These are phyloP conservation scores for Didymella exigua DNA, from an alignment of 2,329 filamentous ascomycete species.

Conservation along the genomic window DNA sequence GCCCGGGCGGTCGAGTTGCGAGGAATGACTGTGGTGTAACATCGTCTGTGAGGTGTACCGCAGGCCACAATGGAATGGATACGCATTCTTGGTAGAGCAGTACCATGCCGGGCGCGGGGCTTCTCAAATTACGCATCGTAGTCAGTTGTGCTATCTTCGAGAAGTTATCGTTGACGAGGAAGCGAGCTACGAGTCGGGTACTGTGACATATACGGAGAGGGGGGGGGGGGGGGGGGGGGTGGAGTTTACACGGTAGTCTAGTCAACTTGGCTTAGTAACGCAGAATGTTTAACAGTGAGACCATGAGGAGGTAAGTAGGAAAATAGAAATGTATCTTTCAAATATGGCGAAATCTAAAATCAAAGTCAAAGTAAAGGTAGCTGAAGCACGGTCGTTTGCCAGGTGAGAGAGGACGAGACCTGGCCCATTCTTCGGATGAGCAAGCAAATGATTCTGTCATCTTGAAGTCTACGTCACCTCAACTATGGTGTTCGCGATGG, in stretches of 20 bases:
- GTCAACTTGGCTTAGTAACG: too few species aligned
- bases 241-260: too few species aligned
- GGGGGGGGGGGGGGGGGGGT: too few species aligned
- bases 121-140: too few species aligned
- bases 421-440: neutral
- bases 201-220: too few species aligned
- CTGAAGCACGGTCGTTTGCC: neutral
- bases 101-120: neutral
- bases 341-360: neutral
- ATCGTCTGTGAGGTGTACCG: conserved; percentile 23
- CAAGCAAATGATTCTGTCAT: neutral
- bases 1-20: conserved; percentile 16
- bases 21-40: conserved; percentile 17
- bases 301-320: too few species aligned
- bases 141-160: too few species aligned
- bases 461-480: neutral
- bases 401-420: neutral
- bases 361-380: conserved; percentile 6
- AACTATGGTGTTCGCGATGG: neutral
- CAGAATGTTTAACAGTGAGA: too few species aligned
- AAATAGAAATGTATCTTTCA: neutral
- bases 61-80: neutral
- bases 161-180: too few species aligned
- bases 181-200: too few species aligned
- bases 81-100: neutral